A percentile compares a stretch with the other conserved stretches of the same genome.
These are phyloP conservation scores for Fagus sylvatica DNA, from an alignment of 306 rosid species.

Conservation along the genomic window DNA sequence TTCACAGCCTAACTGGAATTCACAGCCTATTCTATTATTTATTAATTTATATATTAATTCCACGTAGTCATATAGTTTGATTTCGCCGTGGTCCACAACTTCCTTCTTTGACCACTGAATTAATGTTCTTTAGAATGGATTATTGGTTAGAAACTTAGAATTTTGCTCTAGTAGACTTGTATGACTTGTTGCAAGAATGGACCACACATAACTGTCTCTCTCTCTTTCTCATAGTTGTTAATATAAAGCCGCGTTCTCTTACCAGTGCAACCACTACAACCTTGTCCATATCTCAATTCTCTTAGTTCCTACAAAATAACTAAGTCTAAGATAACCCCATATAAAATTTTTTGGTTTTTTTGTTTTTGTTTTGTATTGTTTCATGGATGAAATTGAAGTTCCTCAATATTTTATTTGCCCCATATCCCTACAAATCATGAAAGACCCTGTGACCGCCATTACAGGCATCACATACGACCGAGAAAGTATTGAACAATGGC, in stretches of 20 bases:
- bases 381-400: slow-evolving; percentile 70
- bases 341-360: no score
- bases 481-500: slow-evolving; percentile 73
- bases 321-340: no score
- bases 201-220: slow-evolving; percentile 6
- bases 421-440: slow-evolving; percentile 73
- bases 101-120: slow-evolving; percentile 59
- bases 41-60: no score
- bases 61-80: neutral
- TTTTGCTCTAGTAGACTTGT: no score
- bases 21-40: no score
- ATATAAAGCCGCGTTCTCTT: slow-evolving; percentile 36
- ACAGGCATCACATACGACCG: slow-evolving; percentile 84
- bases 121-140: no score
- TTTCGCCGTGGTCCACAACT: slow-evolving; percentile 15
- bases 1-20: no score
- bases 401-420: slow-evolving; percentile 74
- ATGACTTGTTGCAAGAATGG: neutral
- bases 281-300: neutral
- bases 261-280: slow-evolving; percentile 13
- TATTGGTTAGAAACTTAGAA: no score
- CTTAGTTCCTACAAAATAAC: neutral
- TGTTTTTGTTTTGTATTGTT: neutral
- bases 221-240: neutral
- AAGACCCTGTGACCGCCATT: slow-evolving; percentile 67